These are phyloP conservation scores for Solanum clarkiae DNA, from an alignment of 257 asterid genomes.

Conservation along the genomic window DNA sequence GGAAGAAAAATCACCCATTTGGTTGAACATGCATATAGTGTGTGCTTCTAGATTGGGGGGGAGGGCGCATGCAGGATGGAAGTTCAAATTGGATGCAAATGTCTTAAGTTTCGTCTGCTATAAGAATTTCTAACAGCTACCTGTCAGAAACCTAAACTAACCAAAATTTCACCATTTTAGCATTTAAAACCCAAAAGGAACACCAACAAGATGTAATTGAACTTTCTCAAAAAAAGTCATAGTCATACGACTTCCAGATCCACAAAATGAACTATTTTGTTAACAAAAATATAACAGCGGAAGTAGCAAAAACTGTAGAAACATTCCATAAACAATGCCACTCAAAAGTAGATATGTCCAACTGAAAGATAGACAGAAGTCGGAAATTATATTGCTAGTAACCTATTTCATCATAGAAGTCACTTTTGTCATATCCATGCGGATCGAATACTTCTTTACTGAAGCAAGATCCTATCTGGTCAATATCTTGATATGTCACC, in stretches of 20 bases:
- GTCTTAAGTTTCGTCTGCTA: background rate
- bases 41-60: background rate
- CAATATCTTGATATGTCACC: constrained; percentile 88
- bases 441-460: constrained; percentile 90
- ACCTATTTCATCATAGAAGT: constrained; percentile 94
- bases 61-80: background rate
- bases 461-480: constrained; percentile 95
- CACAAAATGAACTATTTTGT: background rate
- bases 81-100: background rate
- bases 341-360: background rate
- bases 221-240: background rate
- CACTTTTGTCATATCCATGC: constrained; percentile 86
- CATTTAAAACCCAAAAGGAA: background rate
- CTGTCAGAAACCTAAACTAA: background rate
- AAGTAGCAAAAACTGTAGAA: background rate
- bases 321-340: background rate
- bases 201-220: background rate
- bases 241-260: background rate
- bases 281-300: background rate
- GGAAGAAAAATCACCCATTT: background rate
- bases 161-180: background rate
- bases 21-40: background rate
- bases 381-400: background rate
- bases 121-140: background rate
- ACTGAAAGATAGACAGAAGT: background rate